Conservation (phyloP, 768 basidiomycete genomes). For the Arthromyces matolae region DNA sequence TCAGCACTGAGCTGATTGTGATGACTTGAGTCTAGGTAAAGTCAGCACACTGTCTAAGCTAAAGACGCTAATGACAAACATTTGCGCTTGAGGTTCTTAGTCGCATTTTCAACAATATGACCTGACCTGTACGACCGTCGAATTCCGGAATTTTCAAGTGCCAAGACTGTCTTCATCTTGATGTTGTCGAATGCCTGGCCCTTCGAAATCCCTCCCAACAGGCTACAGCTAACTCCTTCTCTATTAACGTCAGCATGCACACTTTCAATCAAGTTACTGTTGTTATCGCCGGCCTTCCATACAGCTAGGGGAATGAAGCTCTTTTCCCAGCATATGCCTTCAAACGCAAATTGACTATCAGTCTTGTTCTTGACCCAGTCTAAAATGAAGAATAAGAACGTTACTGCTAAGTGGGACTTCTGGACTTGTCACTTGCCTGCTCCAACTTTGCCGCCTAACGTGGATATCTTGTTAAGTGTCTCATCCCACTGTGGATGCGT, state of each 20-base stretch:
- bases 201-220: slow-evolving; percentile 15
- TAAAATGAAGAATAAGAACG: background rate
- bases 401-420: too few relatives aligned
- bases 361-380: slow-evolving; percentile 19
- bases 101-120: background rate
- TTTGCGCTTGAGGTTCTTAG: slow-evolving; percentile 5
- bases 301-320: slow-evolving; percentile 18
- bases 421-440: too few relatives aligned
- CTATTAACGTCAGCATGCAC: slow-evolving; percentile 18
- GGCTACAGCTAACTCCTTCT: slow-evolving; percentile 16
- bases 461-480: background rate
- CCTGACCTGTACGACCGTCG: background rate
- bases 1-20: background rate
- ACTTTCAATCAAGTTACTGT: slow-evolving; percentile 13
- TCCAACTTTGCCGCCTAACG: background rate
- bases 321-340: slow-evolving; percentile 17
- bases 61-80: background rate
- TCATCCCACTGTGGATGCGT: background rate
- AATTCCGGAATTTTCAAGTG: background rate
- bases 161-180: background rate
- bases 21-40: background rate
- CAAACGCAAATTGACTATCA: slow-evolving; percentile 10
- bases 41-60: background rate
- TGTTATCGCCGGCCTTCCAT: slow-evolving; percentile 15
- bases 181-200: slow-evolving; percentile 6